phyloP scores from a whole-genome alignment of 2,329 filamentous ascomycete species.

The Pyricularia pennisetigena region DNA sequence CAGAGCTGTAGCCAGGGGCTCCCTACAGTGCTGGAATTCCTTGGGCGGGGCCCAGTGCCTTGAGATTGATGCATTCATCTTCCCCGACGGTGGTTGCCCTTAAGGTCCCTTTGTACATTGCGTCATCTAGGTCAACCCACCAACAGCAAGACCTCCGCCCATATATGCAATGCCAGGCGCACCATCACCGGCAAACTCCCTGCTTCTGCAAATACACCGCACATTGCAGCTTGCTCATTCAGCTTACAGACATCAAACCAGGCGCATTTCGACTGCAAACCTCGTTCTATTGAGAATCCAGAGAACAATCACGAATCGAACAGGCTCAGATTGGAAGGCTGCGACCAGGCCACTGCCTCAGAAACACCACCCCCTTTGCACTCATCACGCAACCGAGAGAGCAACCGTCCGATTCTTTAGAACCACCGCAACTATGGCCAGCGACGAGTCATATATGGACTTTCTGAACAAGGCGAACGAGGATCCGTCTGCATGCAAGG shows the following conservation, averaged over 20 bases:
- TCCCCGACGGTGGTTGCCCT: not conserved
- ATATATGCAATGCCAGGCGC: not conserved
- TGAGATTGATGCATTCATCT: not conserved
- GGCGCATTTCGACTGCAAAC: not conserved
- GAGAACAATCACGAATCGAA: not conserved
- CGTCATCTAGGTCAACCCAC: not conserved
- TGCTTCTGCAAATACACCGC: not conserved
- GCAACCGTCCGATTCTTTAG: not conserved
- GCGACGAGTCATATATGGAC: constrained; percentile 72
- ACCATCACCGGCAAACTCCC: not conserved
- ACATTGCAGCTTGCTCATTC: not conserved
- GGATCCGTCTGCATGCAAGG: constrained; percentile 55
- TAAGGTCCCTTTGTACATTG: not conserved
- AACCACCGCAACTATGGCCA: constrained; percentile 47
- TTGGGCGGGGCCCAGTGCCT: not conserved
- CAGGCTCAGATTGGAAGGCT: not conserved
- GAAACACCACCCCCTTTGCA: not conserved
- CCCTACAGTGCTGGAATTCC: no score
- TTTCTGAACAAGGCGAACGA: constrained; percentile 84
- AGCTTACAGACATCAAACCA: not conserved
- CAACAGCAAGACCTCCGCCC: not conserved
- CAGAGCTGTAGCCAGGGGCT: not conserved
- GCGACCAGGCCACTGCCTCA: not conserved
- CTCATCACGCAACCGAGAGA: not conserved
- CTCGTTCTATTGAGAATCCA: not conserved